Evolutionary conservation across 768 basidiomycete species (phyloP).

Genomic region (Steccherinum ochraceum): DNA sequence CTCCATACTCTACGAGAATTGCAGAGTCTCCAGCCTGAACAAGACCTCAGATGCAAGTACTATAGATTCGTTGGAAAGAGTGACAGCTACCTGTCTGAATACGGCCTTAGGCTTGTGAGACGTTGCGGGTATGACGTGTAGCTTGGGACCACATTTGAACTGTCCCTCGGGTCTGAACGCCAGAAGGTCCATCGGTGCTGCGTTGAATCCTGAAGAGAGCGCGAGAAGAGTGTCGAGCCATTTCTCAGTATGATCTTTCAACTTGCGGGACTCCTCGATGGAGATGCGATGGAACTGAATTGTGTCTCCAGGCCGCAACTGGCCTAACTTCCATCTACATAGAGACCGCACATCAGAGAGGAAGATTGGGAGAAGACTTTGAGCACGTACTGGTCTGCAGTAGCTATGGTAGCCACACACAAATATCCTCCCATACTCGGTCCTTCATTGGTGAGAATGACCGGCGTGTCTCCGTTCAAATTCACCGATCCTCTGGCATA

Average conservation of each 20-base stretch:
- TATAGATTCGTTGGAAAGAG: no score
- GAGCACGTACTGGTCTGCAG: conserved; percentile 40
- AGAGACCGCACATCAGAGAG: background rate
- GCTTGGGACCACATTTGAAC: conserved; percentile 25
- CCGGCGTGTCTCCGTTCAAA: conserved; percentile 65
- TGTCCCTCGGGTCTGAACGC: background rate
- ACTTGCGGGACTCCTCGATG: conserved; percentile 31
- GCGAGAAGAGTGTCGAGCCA: conserved; percentile 25
- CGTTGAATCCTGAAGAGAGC: conserved; percentile 11
- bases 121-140: conserved; percentile 23
- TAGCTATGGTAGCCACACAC: conserved; percentile 47
- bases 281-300: conserved; percentile 47
- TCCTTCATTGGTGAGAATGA: conserved; percentile 55
- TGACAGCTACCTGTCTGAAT: conserved; percentile 48
- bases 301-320: conserved; percentile 50
- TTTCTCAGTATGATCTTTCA: conserved; percentile 16
- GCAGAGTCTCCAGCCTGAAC: conserved; percentile 55
- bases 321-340: conserved; percentile 62
- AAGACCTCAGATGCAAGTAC: no score
- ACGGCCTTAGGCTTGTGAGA: conserved; percentile 28
- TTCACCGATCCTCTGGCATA: no score
- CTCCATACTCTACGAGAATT: conserved; percentile 59
- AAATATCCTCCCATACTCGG: conserved; percentile 62
- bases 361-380: background rate
- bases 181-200: background rate